A percentile compares a stretch with the other conserved stretches of the same genome.
Conservation (phyloP, 2,329 filamentous ascomycete species). For the Ilyonectria sp. region DNA sequence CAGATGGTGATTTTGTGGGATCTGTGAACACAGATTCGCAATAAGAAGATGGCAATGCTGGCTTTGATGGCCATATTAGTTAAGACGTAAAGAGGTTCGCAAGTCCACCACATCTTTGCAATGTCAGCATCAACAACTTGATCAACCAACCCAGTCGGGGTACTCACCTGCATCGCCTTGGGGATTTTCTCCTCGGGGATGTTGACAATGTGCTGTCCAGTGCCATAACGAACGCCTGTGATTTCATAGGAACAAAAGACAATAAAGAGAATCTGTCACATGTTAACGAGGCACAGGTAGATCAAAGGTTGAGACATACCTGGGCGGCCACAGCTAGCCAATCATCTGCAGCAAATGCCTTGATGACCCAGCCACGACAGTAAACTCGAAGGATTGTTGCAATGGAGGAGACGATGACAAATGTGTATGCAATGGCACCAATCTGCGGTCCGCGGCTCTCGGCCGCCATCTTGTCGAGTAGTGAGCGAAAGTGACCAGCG, state of each 20-base stretch:
- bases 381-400: conserved; percentile 51
- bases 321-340: conserved; percentile 52
- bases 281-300: not conserved
- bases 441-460: conserved; percentile 37
- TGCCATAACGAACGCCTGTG: conserved; percentile 48
- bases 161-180: conserved; percentile 51
- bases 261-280: conserved; percentile 38
- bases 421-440: conserved; percentile 47
- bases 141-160: not conserved
- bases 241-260: conserved; percentile 48
- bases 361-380: conserved; percentile 51
- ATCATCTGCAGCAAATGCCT: conserved; percentile 52
- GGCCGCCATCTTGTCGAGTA: not conserved
- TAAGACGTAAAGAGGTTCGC: conserved; percentile 59
- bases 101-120: conserved; percentile 56
- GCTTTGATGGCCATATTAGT: conserved; percentile 54
- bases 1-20: conserved; percentile 53
- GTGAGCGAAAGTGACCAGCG: not conserved
- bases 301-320: conserved; percentile 37
- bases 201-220: conserved; percentile 43
- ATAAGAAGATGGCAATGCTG: conserved; percentile 57
- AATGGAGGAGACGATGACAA: conserved; percentile 54
- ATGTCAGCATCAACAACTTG: conserved; percentile 9
- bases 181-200: conserved; percentile 38
- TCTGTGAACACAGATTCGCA: conserved; percentile 52